Evolutionary conservation across 1,284 basidiomycete species (phyloP).

Genomic region (Ustilago esculenta): DNA sequence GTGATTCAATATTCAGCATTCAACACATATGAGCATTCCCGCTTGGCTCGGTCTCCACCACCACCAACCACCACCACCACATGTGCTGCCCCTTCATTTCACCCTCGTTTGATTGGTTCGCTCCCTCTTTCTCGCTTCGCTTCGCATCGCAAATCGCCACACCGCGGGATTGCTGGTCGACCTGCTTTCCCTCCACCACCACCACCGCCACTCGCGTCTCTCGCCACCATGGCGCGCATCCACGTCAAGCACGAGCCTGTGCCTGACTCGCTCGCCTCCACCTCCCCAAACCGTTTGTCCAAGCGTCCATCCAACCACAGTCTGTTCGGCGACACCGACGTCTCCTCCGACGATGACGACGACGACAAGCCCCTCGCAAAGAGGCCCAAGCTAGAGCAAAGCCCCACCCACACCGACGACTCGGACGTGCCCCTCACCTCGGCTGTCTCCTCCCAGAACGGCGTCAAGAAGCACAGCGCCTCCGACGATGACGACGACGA

Average conservation of each 20-base stretch:
- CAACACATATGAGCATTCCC: no score
- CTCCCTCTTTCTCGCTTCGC: no score
- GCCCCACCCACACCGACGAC: constrained; percentile 41
- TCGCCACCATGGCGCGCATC: constrained; percentile 13
- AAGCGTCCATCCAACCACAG: constrained; percentile 30
- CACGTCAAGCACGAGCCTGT: constrained; percentile 48
- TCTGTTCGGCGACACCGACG: constrained; percentile 30
- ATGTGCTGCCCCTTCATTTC: no score
- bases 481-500: constrained; percentile 15
- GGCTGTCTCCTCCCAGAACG: constrained; percentile 27
- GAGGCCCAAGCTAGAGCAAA: constrained; percentile 22
- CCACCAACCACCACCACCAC: no score
- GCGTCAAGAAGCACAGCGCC: constrained; percentile 37
- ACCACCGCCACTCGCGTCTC: neutral
- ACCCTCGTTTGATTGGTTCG: no score
- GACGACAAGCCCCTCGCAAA: constrained; percentile 50
- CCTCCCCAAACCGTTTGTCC: constrained; percentile 29
- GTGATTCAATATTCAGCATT: no score
- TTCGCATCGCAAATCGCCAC: no score
- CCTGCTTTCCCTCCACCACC: constrained; percentile 5
- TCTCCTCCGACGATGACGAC: constrained; percentile 42
- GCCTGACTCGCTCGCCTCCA: constrained; percentile 15
- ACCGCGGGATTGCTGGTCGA: constrained; percentile 19
- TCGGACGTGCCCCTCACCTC: constrained; percentile 47
- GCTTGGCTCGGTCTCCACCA: no score